These are phyloP conservation scores for Orbilia blumenaviensis DNA, from an alignment of 2,329 filamentous ascomycete species.

Conservation along the genomic window DNA sequence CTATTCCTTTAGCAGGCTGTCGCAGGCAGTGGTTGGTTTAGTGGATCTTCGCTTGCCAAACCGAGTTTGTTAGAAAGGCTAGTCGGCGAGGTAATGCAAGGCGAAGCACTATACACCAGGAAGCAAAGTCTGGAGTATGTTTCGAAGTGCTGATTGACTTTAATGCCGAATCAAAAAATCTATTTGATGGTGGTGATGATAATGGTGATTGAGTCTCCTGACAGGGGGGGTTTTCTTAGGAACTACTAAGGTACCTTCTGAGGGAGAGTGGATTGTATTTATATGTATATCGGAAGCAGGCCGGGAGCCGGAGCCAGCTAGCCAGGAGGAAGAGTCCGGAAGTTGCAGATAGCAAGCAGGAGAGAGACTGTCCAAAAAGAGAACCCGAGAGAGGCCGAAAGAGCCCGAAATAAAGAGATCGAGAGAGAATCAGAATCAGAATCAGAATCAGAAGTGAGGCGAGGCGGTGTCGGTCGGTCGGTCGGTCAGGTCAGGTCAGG, in stretches of 20 bases:
- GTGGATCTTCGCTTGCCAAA: conserved; percentile 17
- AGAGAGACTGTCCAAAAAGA: neutral
- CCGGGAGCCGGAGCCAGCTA: neutral
- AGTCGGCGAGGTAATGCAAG: conserved; percentile 14
- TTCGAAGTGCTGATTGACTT: neutral
- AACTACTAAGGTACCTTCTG: too few species aligned
- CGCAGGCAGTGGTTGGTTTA: neutral
- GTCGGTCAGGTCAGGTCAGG: conserved; percentile 1
- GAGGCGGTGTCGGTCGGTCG: neutral
- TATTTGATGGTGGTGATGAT: neutral
- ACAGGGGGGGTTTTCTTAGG: too few species aligned
- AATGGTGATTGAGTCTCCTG: neutral
- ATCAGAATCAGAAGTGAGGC: neutral
- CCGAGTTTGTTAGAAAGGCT: conserved; percentile 17
- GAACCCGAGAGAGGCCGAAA: neutral
- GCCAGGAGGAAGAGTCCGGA: conserved; percentile 5
- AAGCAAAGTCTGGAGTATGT: neutral
- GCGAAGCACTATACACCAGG: neutral
- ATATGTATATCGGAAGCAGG: conserved; percentile 35
- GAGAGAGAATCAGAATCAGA: neutral
- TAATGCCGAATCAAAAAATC: too few species aligned
- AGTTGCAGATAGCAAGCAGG: conserved; percentile 4
- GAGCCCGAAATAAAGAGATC: neutral
- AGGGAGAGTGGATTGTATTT: conserved; percentile 8
- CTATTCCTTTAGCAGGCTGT: conserved; percentile 9